phyloP scores from a whole-genome alignment of 1,284 basidiomycete genomes.

The Heterobasidion occidentale region DNA sequence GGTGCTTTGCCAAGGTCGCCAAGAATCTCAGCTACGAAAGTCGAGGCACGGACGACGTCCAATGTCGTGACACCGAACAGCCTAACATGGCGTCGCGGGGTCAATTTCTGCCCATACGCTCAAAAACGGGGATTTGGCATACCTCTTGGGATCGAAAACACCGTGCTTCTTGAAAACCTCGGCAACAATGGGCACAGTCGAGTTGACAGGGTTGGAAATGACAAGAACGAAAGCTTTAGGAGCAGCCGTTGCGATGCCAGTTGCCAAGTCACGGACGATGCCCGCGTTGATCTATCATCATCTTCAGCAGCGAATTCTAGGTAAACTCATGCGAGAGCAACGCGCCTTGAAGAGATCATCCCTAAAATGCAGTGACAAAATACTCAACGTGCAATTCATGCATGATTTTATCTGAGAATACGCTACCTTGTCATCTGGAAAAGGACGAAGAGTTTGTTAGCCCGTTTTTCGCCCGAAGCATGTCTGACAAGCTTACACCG shows the following conservation, averaged over 20 bases:
- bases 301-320: not conserved
- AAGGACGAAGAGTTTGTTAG: constrained; percentile 4
- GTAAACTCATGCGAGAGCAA: not conserved
- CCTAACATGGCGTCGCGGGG: constrained; percentile 29
- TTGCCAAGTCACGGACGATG: constrained; percentile 91
- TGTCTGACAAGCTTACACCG: constrained; percentile 47
- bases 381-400: not conserved
- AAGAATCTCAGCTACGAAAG: constrained; percentile 83
- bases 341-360: constrained; percentile 91
- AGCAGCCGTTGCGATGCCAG: constrained; percentile 74
- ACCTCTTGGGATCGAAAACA: constrained; percentile 90
- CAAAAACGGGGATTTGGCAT: constrained; percentile 8
- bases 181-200: constrained; percentile 94
- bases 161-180: constrained; percentile 93
- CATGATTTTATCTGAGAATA: constrained; percentile 3
- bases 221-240: constrained; percentile 94
- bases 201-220: constrained; percentile 96
- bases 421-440: constrained; percentile 68
- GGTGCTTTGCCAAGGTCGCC: constrained; percentile 57
- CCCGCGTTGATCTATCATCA: constrained; percentile 84
- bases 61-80: constrained; percentile 98
- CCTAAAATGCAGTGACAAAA: constrained; percentile 31
- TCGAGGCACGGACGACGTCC: constrained; percentile 95
- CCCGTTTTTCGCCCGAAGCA: not conserved
- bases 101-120: not conserved